Base-by-base conservation (phyloP, 306 rosid genomes). In the Erythrophleum fordii region DNA sequence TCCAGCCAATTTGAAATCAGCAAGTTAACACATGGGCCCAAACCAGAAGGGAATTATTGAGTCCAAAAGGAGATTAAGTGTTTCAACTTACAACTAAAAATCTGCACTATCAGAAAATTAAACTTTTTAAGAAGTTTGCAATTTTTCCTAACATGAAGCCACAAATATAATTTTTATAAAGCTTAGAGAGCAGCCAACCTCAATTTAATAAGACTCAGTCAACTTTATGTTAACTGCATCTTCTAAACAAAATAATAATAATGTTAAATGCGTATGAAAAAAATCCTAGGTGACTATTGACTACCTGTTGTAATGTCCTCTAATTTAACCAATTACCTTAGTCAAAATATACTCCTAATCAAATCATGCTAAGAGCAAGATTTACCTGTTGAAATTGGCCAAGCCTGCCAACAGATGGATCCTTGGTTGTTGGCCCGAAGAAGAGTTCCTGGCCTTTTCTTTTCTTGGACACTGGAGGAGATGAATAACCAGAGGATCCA, bases 401-500 rank as follows among this genome's bases (percentile, higher is more conserved):
- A 51, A 86, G 82, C 86, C 87, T 85, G 73, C 91, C 87, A 81
- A 75, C 34, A 11, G 97, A 79, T 41, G 90, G 83, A 84, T 96
- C 99, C 91, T 88, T 96, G 68, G 84, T 42, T 25, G 92, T 72
- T 6, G 88, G 58, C 60, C 92, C 91, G 86, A 88, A 88, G 82
- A 83, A 86, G 81, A 88, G 91, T 49, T 96, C 99, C 61, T 88
- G 91, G 73, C 90, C 89, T 86, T 89, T 96, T 75, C 97, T 88
- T 90, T 87, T 96, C 84, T 88, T 93, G 29, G 97, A 81, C 76
- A 88, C 78, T 8, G 97, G 94, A 14, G 97, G 99, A 29, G 98
- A 87, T 53, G 92, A 87, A 86, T 83, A 96, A 48, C 99, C 99
- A 62, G 99, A 96, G 85, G 99, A 96, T 75, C 99, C 99, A 84